Conservation (phyloP, 352 stramenopile species). For the Pythium rishiriense region DNA sequence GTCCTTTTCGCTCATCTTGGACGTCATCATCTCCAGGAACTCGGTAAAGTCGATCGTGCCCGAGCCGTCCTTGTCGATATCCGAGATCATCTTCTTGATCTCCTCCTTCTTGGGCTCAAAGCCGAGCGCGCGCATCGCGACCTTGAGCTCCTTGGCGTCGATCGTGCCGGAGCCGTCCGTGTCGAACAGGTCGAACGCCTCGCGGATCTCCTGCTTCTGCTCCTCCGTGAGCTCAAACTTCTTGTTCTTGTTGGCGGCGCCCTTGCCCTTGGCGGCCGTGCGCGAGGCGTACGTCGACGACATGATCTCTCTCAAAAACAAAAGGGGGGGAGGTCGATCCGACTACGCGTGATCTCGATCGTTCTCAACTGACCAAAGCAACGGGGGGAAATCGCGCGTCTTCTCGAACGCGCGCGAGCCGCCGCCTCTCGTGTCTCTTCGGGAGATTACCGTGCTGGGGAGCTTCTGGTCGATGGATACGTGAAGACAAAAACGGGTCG, state of each 20-base stretch:
- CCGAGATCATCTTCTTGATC: constrained; percentile 97
- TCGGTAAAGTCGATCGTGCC: constrained; percentile 97
- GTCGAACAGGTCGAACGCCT: constrained; percentile 98
- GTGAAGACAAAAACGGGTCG: constrained; percentile 1
- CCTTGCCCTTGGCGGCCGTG: constrained; percentile 65
- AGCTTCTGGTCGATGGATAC: background rate
- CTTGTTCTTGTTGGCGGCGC: constrained; percentile 73
- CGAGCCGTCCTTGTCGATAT: constrained; percentile 95
- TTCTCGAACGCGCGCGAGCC: constrained; percentile 19
- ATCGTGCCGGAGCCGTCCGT: constrained; percentile 95
- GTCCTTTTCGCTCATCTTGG: constrained; percentile 97
- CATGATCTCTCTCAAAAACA: constrained; percentile 47
- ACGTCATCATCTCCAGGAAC: constrained; percentile 98
- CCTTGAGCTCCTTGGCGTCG: constrained; percentile 95
- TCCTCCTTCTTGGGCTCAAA: constrained; percentile 98
- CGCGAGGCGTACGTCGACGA: constrained; percentile 69
- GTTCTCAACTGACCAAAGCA: constrained; percentile 2
- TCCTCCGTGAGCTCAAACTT: constrained; percentile 91
- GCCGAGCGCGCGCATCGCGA: constrained; percentile 95
- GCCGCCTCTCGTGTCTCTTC: constrained; percentile 28
- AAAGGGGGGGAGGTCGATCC: background rate
- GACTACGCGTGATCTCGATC: constrained; percentile 6
- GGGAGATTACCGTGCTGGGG: background rate
- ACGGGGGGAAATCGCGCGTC: background rate
- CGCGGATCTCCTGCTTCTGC: constrained; percentile 94